Conservation (phyloP, 805 yeast genomes). For the Barnettozyma wickerhamii region DNA sequence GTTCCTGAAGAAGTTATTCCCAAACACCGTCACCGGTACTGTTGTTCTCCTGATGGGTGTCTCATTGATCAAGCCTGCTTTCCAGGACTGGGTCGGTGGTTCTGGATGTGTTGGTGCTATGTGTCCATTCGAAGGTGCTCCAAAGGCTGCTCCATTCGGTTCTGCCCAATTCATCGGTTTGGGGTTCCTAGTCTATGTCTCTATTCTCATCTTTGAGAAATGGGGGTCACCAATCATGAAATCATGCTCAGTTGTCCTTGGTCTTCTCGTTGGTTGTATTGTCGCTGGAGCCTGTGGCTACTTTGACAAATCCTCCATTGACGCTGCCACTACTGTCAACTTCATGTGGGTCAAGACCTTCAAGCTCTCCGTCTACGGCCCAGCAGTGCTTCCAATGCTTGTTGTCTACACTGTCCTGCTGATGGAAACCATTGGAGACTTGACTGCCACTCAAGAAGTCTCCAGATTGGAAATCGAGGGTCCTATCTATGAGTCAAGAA, state of each 20-base stretch:
- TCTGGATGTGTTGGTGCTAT: conserved; percentile 52
- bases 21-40: conserved; percentile 89
- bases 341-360: conserved; percentile 88
- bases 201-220: conserved; percentile 73
- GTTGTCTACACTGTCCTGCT: conserved; percentile 77
- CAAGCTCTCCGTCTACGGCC: conserved; percentile 72
- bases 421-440: conserved; percentile 93
- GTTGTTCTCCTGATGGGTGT: conserved; percentile 84
- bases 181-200: conserved; percentile 75
- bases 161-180: conserved; percentile 85
- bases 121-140: conserved; percentile 50
- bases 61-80: conserved; percentile 64
- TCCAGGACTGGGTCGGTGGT: conserved; percentile 87
- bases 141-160: conserved; percentile 69
- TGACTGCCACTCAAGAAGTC: conserved; percentile 91
- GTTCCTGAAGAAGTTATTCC: conserved; percentile 68
- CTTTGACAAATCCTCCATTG: conserved; percentile 55
- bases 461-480: conserved; percentile 84
- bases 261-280: conserved; percentile 82
- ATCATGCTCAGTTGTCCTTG: conserved; percentile 86
- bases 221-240: conserved; percentile 95
- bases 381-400: conserved; percentile 77
- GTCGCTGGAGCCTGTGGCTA: conserved; percentile 91
- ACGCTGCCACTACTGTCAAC: conserved; percentile 76
- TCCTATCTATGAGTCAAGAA: conserved; percentile 70